Percentiles rank a stretch among this genome's conserved stretches.
These are phyloP conservation scores for Amphicarpaea edgeworthii DNA, from an alignment of 306 rosid species.

Conservation along the genomic window DNA sequence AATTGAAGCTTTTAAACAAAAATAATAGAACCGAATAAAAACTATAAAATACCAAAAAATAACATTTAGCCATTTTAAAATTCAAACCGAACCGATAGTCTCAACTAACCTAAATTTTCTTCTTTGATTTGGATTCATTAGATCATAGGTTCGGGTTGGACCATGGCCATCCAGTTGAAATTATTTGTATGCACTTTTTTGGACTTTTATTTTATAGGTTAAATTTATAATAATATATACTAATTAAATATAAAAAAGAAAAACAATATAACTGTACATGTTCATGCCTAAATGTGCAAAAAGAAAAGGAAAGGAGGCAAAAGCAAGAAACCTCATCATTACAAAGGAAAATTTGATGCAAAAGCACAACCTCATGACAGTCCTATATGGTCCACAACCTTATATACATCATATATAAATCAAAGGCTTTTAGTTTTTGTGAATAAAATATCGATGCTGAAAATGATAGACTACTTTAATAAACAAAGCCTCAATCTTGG, in stretches of 20 bases:
- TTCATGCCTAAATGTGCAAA: conserved; percentile 47
- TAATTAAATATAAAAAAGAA: background rate
- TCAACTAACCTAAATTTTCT: no score
- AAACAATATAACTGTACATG: conserved; percentile 1
- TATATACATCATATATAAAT: conserved; percentile 48
- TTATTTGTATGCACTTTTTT: no score
- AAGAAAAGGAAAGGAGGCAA: conserved; percentile 2
- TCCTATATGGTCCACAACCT: conserved; percentile 55
- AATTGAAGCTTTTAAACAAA: no score
- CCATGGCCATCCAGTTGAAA: no score
- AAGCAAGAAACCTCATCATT: conserved; percentile 58
- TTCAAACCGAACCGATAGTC: no score
- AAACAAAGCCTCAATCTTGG: conserved; percentile 68
- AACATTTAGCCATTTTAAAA: no score
- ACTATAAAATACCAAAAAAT: no score
- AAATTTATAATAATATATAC: background rate
- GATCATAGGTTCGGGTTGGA: no score
- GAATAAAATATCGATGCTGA: conserved; percentile 39
- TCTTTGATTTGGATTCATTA: no score
- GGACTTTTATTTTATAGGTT: background rate
- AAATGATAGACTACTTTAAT: conserved; percentile 57
- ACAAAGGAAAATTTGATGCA: conserved; percentile 61
- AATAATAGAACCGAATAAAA: no score
- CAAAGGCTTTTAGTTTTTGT: conserved; percentile 56
- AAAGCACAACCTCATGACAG: conserved; percentile 44